Conservation (phyloP, 1,284 basidiomycete species). For the Salmacisia buchloeana region DNA sequence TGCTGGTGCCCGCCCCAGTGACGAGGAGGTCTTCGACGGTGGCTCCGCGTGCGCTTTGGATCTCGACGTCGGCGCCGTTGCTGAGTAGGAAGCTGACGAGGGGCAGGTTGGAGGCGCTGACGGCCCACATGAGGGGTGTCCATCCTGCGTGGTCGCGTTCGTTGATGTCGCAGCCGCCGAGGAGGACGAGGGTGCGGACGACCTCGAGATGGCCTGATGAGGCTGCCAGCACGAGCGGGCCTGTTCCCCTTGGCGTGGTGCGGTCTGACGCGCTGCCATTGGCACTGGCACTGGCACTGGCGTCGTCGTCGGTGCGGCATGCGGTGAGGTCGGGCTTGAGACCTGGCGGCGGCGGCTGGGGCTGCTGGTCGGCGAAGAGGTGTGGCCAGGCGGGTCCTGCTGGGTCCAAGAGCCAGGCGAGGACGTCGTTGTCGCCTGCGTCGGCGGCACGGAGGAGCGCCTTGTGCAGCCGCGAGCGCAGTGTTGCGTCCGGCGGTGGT, state of each 20-base stretch:
- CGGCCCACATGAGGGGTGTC: slow-evolving; percentile 92
- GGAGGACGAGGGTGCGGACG: slow-evolving; percentile 29
- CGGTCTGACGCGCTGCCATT: slow-evolving; percentile 12
- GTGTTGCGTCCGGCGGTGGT: background rate
- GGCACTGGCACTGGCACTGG: slow-evolving; percentile 8
- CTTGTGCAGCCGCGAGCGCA: background rate
- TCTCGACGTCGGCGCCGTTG: slow-evolving; percentile 59
- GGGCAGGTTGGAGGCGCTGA: slow-evolving; percentile 78
- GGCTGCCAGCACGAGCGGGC: slow-evolving; percentile 36
- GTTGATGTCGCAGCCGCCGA: slow-evolving; percentile 33
- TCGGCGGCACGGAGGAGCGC: slow-evolving; percentile 27
- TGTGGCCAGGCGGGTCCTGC: slow-evolving; percentile 17
- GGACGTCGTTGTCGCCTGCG: slow-evolving; percentile 37
- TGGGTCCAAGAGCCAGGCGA: slow-evolving; percentile 34
- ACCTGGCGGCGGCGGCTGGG: background rate
- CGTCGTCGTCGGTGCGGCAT: slow-evolving; percentile 1
- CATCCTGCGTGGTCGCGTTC: slow-evolving; percentile 66
- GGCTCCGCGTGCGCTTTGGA: slow-evolving; percentile 31
- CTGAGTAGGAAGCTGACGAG: slow-evolving; percentile 86
- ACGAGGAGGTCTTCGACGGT: slow-evolving; percentile 43
- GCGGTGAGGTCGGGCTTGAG: slow-evolving; percentile 2
- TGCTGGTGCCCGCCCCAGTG: slow-evolving; percentile 20
- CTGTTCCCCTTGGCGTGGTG: slow-evolving; percentile 19
- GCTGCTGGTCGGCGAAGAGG: slow-evolving; percentile 12
- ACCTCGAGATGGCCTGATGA: slow-evolving; percentile 38